Evolutionary conservation across 2,329 filamentous ascomycete genomes (phyloP), one percentile per base, ranked within the genome.

Genomic region (Exophiala oligosperma): DNA sequence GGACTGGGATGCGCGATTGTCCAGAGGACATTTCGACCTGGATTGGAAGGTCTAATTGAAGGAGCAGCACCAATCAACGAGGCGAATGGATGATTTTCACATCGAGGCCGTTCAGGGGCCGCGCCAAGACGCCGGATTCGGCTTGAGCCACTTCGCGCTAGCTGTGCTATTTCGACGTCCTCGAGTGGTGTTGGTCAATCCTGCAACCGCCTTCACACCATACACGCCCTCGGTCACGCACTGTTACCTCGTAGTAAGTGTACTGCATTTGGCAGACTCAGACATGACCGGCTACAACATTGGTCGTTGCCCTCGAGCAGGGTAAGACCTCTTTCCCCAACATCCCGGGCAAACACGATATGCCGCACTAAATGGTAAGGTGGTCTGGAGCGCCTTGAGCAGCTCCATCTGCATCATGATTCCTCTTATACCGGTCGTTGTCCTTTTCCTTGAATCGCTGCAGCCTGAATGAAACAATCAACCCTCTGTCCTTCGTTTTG

Each of bases 141-240:
- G 52, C 51, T 35, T 26, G n/a, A 41, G 47, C 21, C 52, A 51
- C 2, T 7, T 32, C 43, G 38, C 56, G 59, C 59, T 62, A 62
- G 43, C 38, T 21, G 52, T 44, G n/a, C 24, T 26, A 53, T 56
- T 23, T 47, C 35, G 38, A 14, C 32, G 44, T 54, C 57, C 61
- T 63, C 48, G 52, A 49, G 49, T 54, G 52, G 43, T 58, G 43
- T 61, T 63, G 57, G 61, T 63, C 61, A 59, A 52, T 63, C 44
- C 43, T 49, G 32, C 49, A 54, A 38, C 49, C 58, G 58, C 61
- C 55, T 63, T 63, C 61, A 63, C 61, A 63, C 58, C 61, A 63
- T 41, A 56, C 44, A 61, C 11, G 24, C 23, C 26, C 49, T 51
- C 52, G 49, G 49, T 59, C 56, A 61, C 61, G 52, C 52, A 29